Evolutionary conservation across 2,329 filamentous ascomycete genomes (phyloP).

Genomic region (Eutypella sp.): DNA sequence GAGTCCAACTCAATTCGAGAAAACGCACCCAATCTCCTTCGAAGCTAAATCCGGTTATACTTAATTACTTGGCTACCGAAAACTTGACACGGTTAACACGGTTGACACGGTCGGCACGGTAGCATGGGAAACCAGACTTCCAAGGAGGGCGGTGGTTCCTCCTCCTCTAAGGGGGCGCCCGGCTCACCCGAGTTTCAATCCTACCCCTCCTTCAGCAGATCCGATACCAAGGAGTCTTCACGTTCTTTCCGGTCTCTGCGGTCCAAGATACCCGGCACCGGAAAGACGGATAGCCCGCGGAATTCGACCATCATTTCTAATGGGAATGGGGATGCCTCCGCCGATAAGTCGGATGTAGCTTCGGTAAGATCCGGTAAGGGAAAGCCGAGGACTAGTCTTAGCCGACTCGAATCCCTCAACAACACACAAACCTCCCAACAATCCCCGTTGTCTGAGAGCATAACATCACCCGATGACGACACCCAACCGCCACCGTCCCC

Average conservation of each 20-base stretch:
- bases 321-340: conserved; percentile 50
- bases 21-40: too few species aligned
- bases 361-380: conserved; percentile 70
- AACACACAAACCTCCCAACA: conserved; percentile 36
- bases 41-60: too few species aligned
- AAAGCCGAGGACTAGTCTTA: conserved; percentile 38
- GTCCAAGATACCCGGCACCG: conserved; percentile 78
- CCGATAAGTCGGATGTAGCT: conserved; percentile 66
- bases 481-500: conserved; percentile 75
- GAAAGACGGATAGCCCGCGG: conserved; percentile 74
- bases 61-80: not conserved
- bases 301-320: conserved; percentile 65
- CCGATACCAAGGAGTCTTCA: conserved; percentile 88
- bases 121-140: conserved; percentile 75
- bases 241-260: conserved; percentile 80
- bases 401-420: conserved; percentile 40
- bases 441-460: conserved; percentile 35
- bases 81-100: conserved; percentile 11
- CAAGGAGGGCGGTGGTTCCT: conserved; percentile 50
- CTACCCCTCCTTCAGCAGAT: conserved; percentile 87
- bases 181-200: conserved; percentile 59
- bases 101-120: too few species aligned
- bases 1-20: conserved; percentile 17
- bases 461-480: conserved; percentile 42
- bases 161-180: conserved; percentile 45